phyloP scores from a whole-genome alignment of 495 filamentous ascomycete species.

The Lophium mytilinum region DNA sequence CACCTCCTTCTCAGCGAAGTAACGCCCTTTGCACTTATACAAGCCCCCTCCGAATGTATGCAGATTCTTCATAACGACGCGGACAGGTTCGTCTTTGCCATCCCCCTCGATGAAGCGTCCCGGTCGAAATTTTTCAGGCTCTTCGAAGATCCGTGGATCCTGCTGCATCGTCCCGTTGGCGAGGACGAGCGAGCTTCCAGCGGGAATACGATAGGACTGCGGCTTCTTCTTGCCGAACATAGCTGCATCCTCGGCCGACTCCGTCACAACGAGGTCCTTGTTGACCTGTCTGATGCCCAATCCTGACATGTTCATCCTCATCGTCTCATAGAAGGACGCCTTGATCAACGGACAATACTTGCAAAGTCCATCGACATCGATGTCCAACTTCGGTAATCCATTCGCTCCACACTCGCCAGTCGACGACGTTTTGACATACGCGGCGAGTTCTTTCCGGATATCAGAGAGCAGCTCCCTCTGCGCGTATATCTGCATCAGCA shows the following conservation, averaged over 20 bases:
- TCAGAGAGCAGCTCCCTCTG: constrained; percentile 10
- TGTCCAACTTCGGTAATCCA: constrained; percentile 5
- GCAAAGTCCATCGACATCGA: constrained; percentile 10
- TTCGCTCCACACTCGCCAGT: background rate
- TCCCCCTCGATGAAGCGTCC: constrained; percentile 7
- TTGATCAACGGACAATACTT: constrained; percentile 11
- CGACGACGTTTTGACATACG: constrained; percentile 4
- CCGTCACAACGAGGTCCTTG: constrained; percentile 1
- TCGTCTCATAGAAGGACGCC: constrained; percentile 10
- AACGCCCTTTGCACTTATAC: constrained; percentile 13
- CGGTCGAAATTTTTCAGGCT: constrained; percentile 6
- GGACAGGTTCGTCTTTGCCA: background rate
- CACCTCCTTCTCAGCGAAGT: constrained; percentile 13
- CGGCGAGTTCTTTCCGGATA: constrained; percentile 15
- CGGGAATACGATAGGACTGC: constrained; percentile 8
- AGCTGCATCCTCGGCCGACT: constrained; percentile 4
- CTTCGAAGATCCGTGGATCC: constrained; percentile 10
- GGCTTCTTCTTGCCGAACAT: constrained; percentile 11
- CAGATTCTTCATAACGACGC: constrained; percentile 7
- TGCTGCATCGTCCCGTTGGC: constrained; percentile 11
- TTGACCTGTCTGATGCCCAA: constrained; percentile 10
- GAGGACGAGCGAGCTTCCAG: constrained; percentile 6
- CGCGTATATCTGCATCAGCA: constrained; percentile 22
- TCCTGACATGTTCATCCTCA: constrained; percentile 14
- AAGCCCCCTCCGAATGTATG: constrained; percentile 8